These are phyloP conservation scores for Fagopyrum esculentum DNA, from an alignment of 148 eudicot species.

Conservation along the genomic window DNA sequence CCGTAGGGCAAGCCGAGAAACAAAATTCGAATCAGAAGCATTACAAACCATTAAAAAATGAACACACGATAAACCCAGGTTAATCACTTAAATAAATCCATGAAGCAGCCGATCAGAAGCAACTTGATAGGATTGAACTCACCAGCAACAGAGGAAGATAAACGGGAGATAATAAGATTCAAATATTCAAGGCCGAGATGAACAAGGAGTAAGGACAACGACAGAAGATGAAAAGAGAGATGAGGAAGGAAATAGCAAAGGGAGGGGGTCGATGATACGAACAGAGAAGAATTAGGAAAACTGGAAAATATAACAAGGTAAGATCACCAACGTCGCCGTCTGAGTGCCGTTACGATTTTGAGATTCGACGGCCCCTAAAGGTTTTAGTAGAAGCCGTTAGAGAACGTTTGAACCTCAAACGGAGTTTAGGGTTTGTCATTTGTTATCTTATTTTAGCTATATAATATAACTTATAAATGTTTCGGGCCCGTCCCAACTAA, in stretches of 20 bases:
- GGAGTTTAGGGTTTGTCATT: slow-evolving; percentile 15
- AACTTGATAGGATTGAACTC: background rate
- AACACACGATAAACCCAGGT: too few relatives aligned
- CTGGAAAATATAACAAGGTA: slow-evolving; percentile 47
- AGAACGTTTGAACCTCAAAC: slow-evolving; percentile 67
- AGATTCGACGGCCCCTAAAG: background rate
- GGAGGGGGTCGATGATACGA: background rate
- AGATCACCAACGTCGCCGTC: slow-evolving; percentile 55
- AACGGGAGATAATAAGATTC: slow-evolving; percentile 26
- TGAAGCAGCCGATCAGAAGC: background rate
- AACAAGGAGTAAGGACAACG: background rate
- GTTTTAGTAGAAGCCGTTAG: slow-evolving; percentile 19
- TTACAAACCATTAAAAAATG: background rate
- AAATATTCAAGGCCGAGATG: slow-evolving; percentile 11
- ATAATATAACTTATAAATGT: too few relatives aligned
- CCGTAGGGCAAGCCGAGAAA: background rate
- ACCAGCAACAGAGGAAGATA: slow-evolving; percentile 7
- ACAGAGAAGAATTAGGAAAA: slow-evolving; percentile 1
- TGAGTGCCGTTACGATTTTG: slow-evolving; percentile 30
- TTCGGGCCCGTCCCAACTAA: too few relatives aligned
- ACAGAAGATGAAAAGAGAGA: slow-evolving; percentile 12
- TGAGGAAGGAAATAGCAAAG: slow-evolving; percentile 19
- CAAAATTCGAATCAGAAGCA: slow-evolving; percentile 2
- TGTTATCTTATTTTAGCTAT: too few relatives aligned
- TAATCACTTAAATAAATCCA: background rate